Percentiles rank a stretch among this genome's conserved stretches.
Evolutionary conservation across 2,329 filamentous ascomycete species (phyloP).

Genomic region (Penicillium expansum): DNA sequence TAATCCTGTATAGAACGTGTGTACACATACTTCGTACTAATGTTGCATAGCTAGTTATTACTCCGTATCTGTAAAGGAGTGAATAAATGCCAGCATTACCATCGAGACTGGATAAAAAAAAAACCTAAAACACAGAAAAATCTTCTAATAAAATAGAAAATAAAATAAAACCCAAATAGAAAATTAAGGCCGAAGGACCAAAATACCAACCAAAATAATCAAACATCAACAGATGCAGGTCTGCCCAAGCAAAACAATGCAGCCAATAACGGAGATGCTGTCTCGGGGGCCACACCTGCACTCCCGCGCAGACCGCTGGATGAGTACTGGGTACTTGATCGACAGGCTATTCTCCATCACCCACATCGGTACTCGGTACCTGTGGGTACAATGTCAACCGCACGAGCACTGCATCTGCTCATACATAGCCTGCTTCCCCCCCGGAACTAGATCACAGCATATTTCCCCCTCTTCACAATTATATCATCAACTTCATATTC

Average conservation of each 20-base stretch:
- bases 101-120: not conserved
- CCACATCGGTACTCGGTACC: slow-evolving; percentile 8
- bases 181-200: not conserved
- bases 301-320: slow-evolving; percentile 18
- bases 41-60: not conserved
- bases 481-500: slow-evolving; percentile 6
- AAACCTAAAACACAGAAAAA: not conserved
- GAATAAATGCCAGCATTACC: not conserved
- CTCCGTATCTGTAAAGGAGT: not conserved
- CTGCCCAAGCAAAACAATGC: slow-evolving; percentile 69
- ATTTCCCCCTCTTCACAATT: slow-evolving; percentile 7
- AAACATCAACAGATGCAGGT: slow-evolving; percentile 17
- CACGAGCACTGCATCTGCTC: slow-evolving; percentile 8
- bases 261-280: slow-evolving; percentile 46
- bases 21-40: not conserved
- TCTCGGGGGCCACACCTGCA: slow-evolving; percentile 5
- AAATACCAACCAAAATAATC: slow-evolving; percentile 2
- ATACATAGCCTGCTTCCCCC: slow-evolving; percentile 10
- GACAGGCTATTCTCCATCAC: slow-evolving; percentile 3
- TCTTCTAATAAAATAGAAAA: not conserved
- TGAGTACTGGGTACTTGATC: slow-evolving; percentile 17
- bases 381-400: slow-evolving; percentile 11
- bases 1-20: not conserved
- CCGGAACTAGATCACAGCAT: slow-evolving; percentile 8
- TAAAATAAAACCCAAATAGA: not conserved